Evolutionary conservation across 306 rosid species (phyloP), one percentile per base, ranked within the genome.

Genomic region (Cucurbita maxima): DNA sequence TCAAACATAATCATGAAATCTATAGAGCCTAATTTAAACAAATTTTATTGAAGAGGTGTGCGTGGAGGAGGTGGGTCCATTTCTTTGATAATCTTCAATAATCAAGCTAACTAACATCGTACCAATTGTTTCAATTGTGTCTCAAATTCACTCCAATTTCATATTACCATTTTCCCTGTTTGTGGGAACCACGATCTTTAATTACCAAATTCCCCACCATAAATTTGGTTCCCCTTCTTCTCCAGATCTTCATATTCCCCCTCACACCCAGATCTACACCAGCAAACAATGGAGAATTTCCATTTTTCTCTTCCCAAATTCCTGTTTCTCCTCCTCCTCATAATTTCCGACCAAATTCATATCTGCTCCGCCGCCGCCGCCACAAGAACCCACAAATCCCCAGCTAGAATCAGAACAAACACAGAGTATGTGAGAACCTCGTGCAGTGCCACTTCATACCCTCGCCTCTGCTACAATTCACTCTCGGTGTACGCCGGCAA

Each of bases 401-500:
- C 50, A 48, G 43, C 36, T 18, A 5, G 54, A 44, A 13, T 66
- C 36, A 18, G 18, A 43, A 66, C 38, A 6, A 66, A 71, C 61
- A 71, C 78, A 10, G 51, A 77, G 22, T 84, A 74, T 71, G 75
- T 84, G 44, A 84, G 57, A 72, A 76, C 63, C 47, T 79, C 85
- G 6, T 84, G 88, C 61, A 73, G 58, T 7, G 19, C 74, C 75
- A 84, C 87, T 10, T 48, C 11, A 19, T 84, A 78, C 70, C 87
- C 82, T 0, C 64, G 45, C 6, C 50, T 84, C 19, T 84, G 87
- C 77, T 84, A 64, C 81, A 62, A 13, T 12, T 76, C 83, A 7
- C 85, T 84, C 58, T 81, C 85, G 22, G 69, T 63, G 64, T 84
- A 72, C 53, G 83, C 87, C 3, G 15, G 30, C 18, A 74, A 79